phyloP scores from a whole-genome alignment of 176 grass and related monocot genomes.

The Avena sativa region DNA sequence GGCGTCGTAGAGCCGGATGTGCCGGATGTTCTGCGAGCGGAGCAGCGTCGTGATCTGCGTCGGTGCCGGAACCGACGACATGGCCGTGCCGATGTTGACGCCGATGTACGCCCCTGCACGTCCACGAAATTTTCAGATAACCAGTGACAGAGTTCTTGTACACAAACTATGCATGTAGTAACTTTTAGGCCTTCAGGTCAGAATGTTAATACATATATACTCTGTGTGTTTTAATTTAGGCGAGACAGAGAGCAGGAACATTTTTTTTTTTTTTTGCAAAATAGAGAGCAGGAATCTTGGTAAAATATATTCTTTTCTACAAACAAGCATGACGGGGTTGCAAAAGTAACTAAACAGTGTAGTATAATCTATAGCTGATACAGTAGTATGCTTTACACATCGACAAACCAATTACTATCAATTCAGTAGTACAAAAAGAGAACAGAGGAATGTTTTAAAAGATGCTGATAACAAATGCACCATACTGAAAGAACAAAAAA shows the following conservation, averaged over 20 bases:
- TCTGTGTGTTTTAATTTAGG: neutral
- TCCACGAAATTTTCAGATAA: neutral
- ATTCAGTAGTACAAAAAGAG: neutral
- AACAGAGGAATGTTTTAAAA: neutral
- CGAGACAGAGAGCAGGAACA: neutral
- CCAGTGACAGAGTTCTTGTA: neutral
- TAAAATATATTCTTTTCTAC: neutral
- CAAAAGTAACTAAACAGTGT: neutral
- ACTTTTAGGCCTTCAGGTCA: neutral
- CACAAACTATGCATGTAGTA: neutral
- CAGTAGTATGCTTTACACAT: neutral
- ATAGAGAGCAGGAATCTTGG: slow-evolving; percentile 26
- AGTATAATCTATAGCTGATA: neutral
- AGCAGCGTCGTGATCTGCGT: slow-evolving; percentile 88
- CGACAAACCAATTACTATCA: neutral
- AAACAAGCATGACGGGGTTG: neutral
- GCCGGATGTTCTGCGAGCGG: slow-evolving; percentile 76
- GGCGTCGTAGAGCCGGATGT: slow-evolving; percentile 82
- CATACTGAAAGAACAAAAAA: neutral
- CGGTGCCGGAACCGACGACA: slow-evolving; percentile 75
- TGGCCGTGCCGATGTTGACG: slow-evolving; percentile 86
- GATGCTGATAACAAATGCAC: neutral
- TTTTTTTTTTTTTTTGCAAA: neutral
- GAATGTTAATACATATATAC: neutral
- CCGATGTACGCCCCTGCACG: slow-evolving; percentile 81